These are phyloP conservation scores for Thalassia testudinum DNA, from an alignment of 116 monocot species.

Conservation along the genomic window DNA sequence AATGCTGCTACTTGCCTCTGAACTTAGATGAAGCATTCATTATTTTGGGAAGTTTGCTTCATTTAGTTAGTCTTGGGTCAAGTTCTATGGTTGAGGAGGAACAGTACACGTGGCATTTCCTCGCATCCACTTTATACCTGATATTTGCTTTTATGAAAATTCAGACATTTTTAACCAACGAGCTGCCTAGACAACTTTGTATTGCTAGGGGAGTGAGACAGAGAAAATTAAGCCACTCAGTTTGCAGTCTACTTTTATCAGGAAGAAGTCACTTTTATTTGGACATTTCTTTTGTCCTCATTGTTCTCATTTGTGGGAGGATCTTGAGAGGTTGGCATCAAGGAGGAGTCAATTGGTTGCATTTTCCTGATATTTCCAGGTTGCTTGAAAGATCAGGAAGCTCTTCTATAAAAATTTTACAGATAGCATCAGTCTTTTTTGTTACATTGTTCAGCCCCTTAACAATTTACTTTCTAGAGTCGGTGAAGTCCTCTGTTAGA, in stretches of 20 bases:
- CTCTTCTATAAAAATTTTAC: slow-evolving; percentile 27
- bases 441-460: slow-evolving; percentile 21
- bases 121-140: slow-evolving; percentile 63
- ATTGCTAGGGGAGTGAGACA: background rate
- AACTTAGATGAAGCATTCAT: slow-evolving; percentile 42
- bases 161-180: slow-evolving; percentile 13
- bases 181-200: slow-evolving; percentile 6
- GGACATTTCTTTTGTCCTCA: slow-evolving; percentile 26
- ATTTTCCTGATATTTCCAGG: slow-evolving; percentile 87
- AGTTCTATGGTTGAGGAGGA: slow-evolving; percentile 99
- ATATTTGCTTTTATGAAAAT: slow-evolving; percentile 41
- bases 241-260: background rate
- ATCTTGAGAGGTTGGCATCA: slow-evolving; percentile 90
- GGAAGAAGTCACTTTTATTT: slow-evolving; percentile 3
- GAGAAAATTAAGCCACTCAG: no score
- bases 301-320: slow-evolving; percentile 64
- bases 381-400: slow-evolving; percentile 44
- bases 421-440: slow-evolving; percentile 37
- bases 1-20: slow-evolving; percentile 2
- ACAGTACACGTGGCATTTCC: slow-evolving; percentile 91
- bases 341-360: slow-evolving; percentile 84
- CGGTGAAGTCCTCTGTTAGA: slow-evolving; percentile 12
- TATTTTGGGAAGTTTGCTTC: slow-evolving; percentile 28
- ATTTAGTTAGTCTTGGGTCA: slow-evolving; percentile 59
- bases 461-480: slow-evolving; percentile 16